Base-by-base conservation (phyloP, 2,329 filamentous ascomycete species). In the Ceratocystis cubensis region DNA sequence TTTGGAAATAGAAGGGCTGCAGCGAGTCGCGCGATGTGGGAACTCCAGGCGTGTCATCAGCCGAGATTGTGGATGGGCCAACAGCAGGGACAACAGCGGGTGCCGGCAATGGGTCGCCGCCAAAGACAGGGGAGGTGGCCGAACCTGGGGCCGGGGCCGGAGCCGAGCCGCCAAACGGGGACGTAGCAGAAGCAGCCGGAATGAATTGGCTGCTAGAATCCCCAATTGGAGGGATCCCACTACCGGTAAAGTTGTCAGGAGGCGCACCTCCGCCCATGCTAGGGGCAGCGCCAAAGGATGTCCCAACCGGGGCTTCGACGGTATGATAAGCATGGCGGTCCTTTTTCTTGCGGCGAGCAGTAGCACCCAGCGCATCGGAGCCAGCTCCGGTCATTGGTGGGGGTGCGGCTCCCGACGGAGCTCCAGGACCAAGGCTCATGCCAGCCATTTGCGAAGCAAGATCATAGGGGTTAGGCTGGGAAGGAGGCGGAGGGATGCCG, bases 31-130 rank as follows among this genome's bases (percentile, higher is more conserved):
- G 85, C 71, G 91, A 89, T 71, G 87, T 78, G 13, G 94, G 92
- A 63, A 99, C 84, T 73, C 92, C 96, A 53, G 94, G 94, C 72
- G 96, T 89, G 72, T 96, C 90, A 73, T 97, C 91, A 20, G 91
- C 86, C 69, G 96, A 91, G 65, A 97, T 89, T 72, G 86, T 85
- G 64, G 72, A 67, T 10, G 73, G 70, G 10, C 75, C 75, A 7
- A 71, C 69, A 10, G 75, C 72, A 44, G 76, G 62, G 63, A 72
- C 48, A 61, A 70, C 67, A 65, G 73, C 70, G n/a, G 70, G 67
- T 30, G 73, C 70, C 13, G 71, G 69, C 17, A 70, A 69, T 6
- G 70, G 67, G 53, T 64, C 68, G 59, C 73, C 71, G 5, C 70
- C 69, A 66, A 73, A 77, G 48, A 78, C 76, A 2, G 82, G 76